These are phyloP conservation scores for Fusarium continuum DNA, from an alignment of 2,329 filamentous ascomycete genomes.

Conservation along the genomic window DNA sequence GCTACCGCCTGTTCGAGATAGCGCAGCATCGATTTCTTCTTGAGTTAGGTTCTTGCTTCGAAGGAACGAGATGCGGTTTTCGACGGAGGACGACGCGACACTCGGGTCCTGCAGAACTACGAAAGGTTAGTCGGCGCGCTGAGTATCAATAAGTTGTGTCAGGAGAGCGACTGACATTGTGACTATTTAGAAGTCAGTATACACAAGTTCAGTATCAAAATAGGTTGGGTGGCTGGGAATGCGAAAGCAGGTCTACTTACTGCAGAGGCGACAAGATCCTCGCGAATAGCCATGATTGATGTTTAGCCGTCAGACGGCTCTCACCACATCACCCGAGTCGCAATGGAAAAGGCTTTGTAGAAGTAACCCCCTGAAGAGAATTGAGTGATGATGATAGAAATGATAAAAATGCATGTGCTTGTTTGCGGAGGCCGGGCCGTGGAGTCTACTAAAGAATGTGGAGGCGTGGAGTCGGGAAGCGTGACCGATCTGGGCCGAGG, in stretches of 20 bases:
- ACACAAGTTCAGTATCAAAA: slow-evolving; percentile 1
- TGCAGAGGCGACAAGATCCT: slow-evolving; percentile 89
- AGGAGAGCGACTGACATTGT: slow-evolving; percentile 52
- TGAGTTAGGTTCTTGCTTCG: slow-evolving; percentile 97
- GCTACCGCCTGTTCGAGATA: slow-evolving; percentile 77
- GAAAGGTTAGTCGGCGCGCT: slow-evolving; percentile 31
- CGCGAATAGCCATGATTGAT: slow-evolving; percentile 80
- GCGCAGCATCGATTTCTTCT: slow-evolving; percentile 88
- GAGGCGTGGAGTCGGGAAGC: slow-evolving; percentile 42
- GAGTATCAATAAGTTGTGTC: not conserved
- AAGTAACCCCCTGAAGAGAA: not conserved
- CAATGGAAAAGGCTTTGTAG: slow-evolving; percentile 12
- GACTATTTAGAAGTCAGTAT: slow-evolving; percentile 44
- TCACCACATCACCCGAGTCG: slow-evolving; percentile 38
- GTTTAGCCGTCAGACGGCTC: slow-evolving; percentile 29
- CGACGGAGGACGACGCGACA: slow-evolving; percentile 87
- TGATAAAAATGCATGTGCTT: slow-evolving; percentile 45
- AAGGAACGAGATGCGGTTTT: slow-evolving; percentile 91
- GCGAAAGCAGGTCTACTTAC: slow-evolving; percentile 54
- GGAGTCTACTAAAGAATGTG: slow-evolving; percentile 30
- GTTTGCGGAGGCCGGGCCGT: slow-evolving; percentile 32
- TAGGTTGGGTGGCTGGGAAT: slow-evolving; percentile 8
- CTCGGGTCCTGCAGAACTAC: slow-evolving; percentile 93
- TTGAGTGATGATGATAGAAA: slow-evolving; percentile 29
- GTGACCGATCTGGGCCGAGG: slow-evolving; percentile 48